phyloP scores from a whole-genome alignment of 2,329 filamentous ascomycete genomes.

The Cladophialophora psammophila region DNA sequence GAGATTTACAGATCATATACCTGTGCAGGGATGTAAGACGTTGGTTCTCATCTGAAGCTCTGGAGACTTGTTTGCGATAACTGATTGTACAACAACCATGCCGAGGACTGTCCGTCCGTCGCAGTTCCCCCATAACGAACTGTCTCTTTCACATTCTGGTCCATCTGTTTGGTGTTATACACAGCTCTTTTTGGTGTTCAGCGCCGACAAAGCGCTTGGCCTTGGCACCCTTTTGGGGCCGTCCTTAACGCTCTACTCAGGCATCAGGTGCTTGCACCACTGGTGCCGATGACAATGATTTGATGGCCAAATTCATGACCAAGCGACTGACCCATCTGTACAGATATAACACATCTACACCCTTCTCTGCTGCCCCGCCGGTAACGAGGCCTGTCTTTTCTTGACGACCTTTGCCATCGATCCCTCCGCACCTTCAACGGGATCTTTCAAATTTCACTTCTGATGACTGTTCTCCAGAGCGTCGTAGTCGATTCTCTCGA shows the following conservation, averaged over 20 bases:
- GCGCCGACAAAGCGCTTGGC: too few species aligned
- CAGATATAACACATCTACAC: too few species aligned
- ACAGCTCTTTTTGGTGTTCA: background rate
- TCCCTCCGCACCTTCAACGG: background rate
- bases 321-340: too few species aligned
- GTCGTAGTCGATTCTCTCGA: constrained; percentile 25
- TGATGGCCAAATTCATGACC: too few species aligned
- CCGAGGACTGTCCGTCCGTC: background rate
- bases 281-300: too few species aligned
- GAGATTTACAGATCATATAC: background rate
- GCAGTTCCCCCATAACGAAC: background rate
- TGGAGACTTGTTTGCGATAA: background rate
- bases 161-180: background rate
- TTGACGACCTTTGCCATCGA: background rate
- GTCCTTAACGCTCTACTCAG: too few species aligned
- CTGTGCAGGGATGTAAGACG: background rate
- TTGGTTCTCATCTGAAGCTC: background rate
- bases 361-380: too few species aligned
- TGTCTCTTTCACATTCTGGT: background rate
- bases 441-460: background rate
- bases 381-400: too few species aligned
- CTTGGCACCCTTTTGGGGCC: too few species aligned
- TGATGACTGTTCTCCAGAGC: constrained; percentile 10
- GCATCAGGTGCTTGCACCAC: too few species aligned
- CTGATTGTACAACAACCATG: background rate